Base-by-base conservation (phyloP, 164 flowering plant genomes). In the Platanus orientalis region DNA sequence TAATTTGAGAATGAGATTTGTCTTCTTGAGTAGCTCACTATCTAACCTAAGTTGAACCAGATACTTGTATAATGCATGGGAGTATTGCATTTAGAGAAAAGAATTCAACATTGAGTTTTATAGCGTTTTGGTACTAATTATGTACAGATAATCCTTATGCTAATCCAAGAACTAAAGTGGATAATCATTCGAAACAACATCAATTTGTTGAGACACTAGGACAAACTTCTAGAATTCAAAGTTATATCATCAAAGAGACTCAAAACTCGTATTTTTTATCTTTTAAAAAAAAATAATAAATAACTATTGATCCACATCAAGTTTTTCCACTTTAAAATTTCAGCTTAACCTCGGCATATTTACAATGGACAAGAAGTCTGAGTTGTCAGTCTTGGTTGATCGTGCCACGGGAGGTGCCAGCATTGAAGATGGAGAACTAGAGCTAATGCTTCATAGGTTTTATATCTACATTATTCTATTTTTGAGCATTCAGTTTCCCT, bases 371-470 rank as follows among this genome's bases (percentile, higher is more conserved):
- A 66, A 81, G 61, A 78, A 79, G 53, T 56, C 82, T 28, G 98
- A 92, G 68, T 73, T 92, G 61, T 90, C 96, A 10, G 85, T 92
- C 56, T 71, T 92, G 77, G 98, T 92, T 66, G 98, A 92, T 75
- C 87, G 93, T 58, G 93, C 96, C 34, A 66, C 71, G 64, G 98
- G 96, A 60, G 98, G 88, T 58, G 72, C 82, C 64, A 92, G 98
- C 79, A 82, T 90, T 55, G 48, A 72, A 23, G 98, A 92, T 72
- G 98, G 96, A 61, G 70, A 86, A 79, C 29, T 92, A 53, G 98
- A 92, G 67, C 55, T 92, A 25, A 89, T 92, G 98, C 86, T 92
- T 63, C 96, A 89, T 60, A 89, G 96, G 97, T 84, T 54, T 51
- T 23, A n/a, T 7, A 61, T 44, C 51, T 24, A 9, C 30, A 6